These are phyloP conservation scores for Cryptococcus sp. DNA, from an alignment of 1,284 basidiomycete species.

Conservation along the genomic window DNA sequence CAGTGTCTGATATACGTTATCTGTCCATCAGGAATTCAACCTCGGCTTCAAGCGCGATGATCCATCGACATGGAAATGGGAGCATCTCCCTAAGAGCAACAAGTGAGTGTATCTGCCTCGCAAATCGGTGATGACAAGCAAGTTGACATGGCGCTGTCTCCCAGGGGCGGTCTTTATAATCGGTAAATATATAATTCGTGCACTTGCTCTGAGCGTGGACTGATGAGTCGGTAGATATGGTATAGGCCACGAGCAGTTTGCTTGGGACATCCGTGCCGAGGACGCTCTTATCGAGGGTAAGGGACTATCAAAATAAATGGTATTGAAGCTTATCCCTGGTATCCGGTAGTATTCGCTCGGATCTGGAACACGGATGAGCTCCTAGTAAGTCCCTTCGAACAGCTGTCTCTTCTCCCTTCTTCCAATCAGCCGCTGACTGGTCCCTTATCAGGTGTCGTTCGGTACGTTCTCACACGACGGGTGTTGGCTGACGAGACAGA, in stretches of 20 bases:
- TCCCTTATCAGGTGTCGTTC: no score
- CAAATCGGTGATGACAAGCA: no score
- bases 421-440: no score
- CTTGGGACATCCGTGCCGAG: constrained; percentile 51
- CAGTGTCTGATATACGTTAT: no score
- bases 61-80: constrained; percentile 38
- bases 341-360: constrained; percentile 33
- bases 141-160: no score
- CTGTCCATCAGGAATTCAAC: constrained; percentile 15
- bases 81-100: constrained; percentile 1
- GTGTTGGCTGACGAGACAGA: neutral
- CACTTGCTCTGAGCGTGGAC: no score
- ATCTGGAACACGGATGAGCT: constrained; percentile 52
- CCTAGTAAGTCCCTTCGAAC: constrained; percentile 20
- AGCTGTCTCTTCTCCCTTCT: no score
- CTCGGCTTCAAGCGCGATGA: constrained; percentile 47
- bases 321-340: no score
- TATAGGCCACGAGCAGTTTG: constrained; percentile 48
- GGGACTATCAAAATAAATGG: no score
- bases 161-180: no score
- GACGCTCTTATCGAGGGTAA: constrained; percentile 36
- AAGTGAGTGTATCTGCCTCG: neutral
- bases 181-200: no score
- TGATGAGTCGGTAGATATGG: constrained; percentile 5
- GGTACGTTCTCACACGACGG: no score